Percentiles rank a stretch among this genome's conserved stretches.
Conservation (phyloP, 2,329 filamentous ascomycete genomes). For the Colletotrichum sp. region DNA sequence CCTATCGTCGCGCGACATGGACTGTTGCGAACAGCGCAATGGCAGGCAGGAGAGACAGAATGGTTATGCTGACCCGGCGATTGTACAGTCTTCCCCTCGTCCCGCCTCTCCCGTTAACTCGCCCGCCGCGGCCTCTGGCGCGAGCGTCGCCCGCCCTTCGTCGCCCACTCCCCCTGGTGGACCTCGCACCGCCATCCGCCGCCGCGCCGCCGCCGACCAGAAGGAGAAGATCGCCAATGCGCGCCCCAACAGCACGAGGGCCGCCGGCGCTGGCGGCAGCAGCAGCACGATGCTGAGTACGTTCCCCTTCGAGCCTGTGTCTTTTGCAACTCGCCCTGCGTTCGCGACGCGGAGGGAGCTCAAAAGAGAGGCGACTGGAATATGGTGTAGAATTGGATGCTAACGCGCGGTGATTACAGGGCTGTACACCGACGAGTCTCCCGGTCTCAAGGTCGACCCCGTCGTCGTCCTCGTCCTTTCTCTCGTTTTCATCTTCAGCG, state of each 20-base stretch:
- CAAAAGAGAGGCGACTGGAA: no score
- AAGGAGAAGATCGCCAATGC: conserved; percentile 97
- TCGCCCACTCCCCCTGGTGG: conserved; percentile 92
- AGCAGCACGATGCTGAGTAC: conserved; percentile 98
- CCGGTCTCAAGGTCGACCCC: conserved; percentile 95
- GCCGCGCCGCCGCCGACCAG: conserved; percentile 94
- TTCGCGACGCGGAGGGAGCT: neutral
- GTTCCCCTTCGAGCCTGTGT: conserved; percentile 36
- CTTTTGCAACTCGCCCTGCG: neutral
- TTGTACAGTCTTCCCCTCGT: conserved; percentile 60
- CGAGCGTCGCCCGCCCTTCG: conserved; percentile 76
- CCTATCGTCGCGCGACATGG: neutral
- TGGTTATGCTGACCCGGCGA: neutral
- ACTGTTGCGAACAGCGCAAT: neutral
- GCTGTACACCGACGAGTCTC: conserved; percentile 98
- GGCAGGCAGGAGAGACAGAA: neutral
- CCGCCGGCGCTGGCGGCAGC: conserved; percentile 93
- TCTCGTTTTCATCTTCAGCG: conserved; percentile 98
- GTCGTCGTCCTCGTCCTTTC: conserved; percentile 96
- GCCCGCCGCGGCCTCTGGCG: conserved; percentile 65
- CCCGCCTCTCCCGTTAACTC: conserved; percentile 64
- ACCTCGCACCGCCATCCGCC: conserved; percentile 92
- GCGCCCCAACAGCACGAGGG: conserved; percentile 87
- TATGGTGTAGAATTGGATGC: neutral
- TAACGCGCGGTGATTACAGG: conserved; percentile 51